Conservation (phyloP, 352 stramenopile species). For the Proteromonas lacertae region DNA sequence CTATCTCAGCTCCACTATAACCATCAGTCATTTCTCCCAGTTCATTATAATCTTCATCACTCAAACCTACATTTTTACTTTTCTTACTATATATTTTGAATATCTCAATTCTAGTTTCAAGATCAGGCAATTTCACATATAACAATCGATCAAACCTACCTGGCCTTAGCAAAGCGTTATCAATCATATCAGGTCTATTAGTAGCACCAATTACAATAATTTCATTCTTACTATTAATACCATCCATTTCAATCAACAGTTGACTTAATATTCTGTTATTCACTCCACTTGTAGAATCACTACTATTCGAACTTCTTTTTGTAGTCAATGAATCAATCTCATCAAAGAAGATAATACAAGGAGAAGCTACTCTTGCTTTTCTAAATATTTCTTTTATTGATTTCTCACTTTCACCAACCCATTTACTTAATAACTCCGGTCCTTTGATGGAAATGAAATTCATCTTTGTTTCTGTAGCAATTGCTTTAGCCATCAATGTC, state of each 20-base stretch:
- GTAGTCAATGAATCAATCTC: slow-evolving; percentile 91
- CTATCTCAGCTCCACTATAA: too few relatives aligned
- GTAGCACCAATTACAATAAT: slow-evolving; percentile 75
- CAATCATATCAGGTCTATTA: slow-evolving; percentile 75
- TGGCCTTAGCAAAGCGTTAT: slow-evolving; percentile 73
- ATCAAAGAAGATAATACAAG: slow-evolving; percentile 98
- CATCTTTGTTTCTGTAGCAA: slow-evolving; percentile 86
- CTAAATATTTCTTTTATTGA: slow-evolving; percentile 96
- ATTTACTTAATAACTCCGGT: slow-evolving; percentile 93
- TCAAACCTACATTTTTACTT: too few relatives aligned
- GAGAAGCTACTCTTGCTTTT: slow-evolving; percentile 75
- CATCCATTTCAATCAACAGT: slow-evolving; percentile 92
- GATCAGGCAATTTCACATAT: slow-evolving; percentile 76
- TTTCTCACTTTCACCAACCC: slow-evolving; percentile 90
- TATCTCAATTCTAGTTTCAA: slow-evolving; percentile 65
- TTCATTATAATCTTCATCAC: too few relatives aligned
- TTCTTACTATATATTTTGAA: slow-evolving; percentile 76
- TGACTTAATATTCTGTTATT: slow-evolving; percentile 97
- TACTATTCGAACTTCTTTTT: slow-evolving; percentile 45
- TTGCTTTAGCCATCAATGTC: slow-evolving; percentile 84
- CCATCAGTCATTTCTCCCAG: too few relatives aligned
- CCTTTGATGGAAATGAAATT: slow-evolving; percentile 75
- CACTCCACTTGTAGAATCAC: slow-evolving; percentile 59
- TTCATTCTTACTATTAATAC: slow-evolving; percentile 81
- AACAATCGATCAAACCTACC: slow-evolving; percentile 82